Evolutionary conservation across 2,329 filamentous ascomycete species (phyloP).

Genomic region (Coccinonectria pachysandricola): DNA sequence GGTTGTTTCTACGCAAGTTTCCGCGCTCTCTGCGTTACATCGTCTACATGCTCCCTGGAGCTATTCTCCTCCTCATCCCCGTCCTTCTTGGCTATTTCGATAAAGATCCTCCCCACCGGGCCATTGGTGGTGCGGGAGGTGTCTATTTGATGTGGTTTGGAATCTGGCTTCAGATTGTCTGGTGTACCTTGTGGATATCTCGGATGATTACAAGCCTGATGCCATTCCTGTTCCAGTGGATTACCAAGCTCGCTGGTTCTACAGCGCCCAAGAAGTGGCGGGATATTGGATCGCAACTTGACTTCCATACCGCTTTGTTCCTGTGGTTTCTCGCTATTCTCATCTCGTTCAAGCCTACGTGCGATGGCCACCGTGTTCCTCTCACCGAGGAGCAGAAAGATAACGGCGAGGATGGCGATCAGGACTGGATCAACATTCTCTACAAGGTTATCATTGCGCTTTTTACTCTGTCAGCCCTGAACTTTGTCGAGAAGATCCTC

Average conservation of each 20-base stretch:
- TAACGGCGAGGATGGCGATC: conserved; percentile 40
- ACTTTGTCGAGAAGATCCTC: conserved; percentile 84
- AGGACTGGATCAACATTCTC: conserved; percentile 63
- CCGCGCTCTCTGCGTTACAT: conserved; percentile 39
- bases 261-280: conserved; percentile 90
- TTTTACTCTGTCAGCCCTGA: conserved; percentile 71
- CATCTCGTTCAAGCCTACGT: conserved; percentile 74
- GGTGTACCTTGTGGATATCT: conserved; percentile 80
- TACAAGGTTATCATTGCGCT: conserved; percentile 80
- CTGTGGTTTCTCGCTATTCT: conserved; percentile 86
- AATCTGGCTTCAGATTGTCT: conserved; percentile 89
- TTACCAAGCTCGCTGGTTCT: conserved; percentile 65
- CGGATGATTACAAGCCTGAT: conserved; percentile 43
- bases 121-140: conserved; percentile 57
- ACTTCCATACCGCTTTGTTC: conserved; percentile 77
- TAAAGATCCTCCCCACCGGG: conserved; percentile 25
- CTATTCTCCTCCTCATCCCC: conserved; percentile 34
- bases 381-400: conserved; percentile 16
- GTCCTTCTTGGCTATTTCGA: conserved; percentile 33
- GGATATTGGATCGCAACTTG: conserved; percentile 75
- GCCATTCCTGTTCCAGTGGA: conserved; percentile 33
- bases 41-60: conserved; percentile 37
- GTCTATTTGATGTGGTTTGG: conserved; percentile 83
- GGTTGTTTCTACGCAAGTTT: conserved; percentile 36
- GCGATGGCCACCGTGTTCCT: conserved; percentile 46